Base-by-base conservation (phyloP, 164 flowering plant species). In the Cinnamomum chago region DNA sequence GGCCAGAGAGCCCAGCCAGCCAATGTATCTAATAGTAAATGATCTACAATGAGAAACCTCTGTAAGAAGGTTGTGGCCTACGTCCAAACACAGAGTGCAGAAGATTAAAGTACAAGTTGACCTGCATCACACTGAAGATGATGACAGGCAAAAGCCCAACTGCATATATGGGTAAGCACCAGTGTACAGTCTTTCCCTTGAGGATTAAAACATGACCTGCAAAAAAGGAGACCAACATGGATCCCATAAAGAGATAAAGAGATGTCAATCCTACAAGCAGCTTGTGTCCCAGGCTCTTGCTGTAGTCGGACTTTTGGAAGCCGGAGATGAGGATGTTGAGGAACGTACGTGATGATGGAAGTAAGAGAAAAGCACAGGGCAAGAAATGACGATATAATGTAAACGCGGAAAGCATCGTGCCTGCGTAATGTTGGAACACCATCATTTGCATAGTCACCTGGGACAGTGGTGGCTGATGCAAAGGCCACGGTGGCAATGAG, bases 401-500 rank as follows among this genome's bases (percentile, higher is more conserved):
- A 75, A 50, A 68, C 3, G n/a, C 23, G 24, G 23, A 75, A 75
- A 2, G 58, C 62, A 13, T 28, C 18, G n/a, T 23, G 28, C 10
- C 68, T 35, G 20, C 10, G 58, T 14, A 75, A 33, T 1, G 22
- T 9, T 7, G 77, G 77, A 2, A 0, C 14, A 15, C 73, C 73
- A 14, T 60, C 73, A 14, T 60, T 18, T 6, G 58, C 35, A 5
- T 75, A 20, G 20, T 10, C 6, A 2, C 68, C 73, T 14, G 77
- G 77, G 15, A 75, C 62, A 7, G 72, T 47, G 30, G 60, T 30
- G 17, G 58, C 35, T 3, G 77, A 18, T 24, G 77, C 27, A 3
- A 62, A 75, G 4, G 72, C 72, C 10, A 75, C 73, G 1, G 77
- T 33, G 52, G 72, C 73, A 0, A 75, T 62, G 17, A 75, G 77